Conservation (phyloP, 768 basidiomycete genomes). For the Glaciozyma martinii region DNA sequence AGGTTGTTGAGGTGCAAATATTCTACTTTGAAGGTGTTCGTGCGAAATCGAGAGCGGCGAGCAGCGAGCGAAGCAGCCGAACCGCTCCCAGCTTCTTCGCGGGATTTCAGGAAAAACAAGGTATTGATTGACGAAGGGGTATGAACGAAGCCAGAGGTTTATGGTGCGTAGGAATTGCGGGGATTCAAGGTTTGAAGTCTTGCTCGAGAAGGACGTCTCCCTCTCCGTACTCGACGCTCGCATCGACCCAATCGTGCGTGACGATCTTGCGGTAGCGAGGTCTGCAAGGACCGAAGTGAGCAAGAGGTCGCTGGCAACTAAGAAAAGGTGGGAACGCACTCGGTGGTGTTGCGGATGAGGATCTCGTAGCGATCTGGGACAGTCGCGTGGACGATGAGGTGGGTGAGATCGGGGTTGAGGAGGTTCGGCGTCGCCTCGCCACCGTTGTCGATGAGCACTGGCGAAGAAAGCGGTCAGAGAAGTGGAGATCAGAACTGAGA, state of each 20-base stretch:
- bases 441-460: constrained; percentile 53
- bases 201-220: constrained; percentile 8
- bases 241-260: constrained; percentile 8
- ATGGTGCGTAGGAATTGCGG: not conserved
- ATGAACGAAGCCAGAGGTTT: too few relatives aligned
- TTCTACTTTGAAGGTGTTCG: not conserved
- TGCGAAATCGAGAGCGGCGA: not conserved
- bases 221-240: not conserved
- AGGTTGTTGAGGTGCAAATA: not conserved
- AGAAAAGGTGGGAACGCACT: not conserved
- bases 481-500: not conserved
- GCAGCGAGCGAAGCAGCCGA: not conserved
- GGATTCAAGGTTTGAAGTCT: constrained; percentile 11
- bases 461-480: not conserved
- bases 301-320: too few relatives aligned
- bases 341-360: not conserved
- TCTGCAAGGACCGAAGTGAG: not conserved
- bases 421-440: constrained; percentile 58
- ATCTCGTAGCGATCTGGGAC: constrained; percentile 47
- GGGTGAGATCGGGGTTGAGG: constrained; percentile 69
- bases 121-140: too few relatives aligned
- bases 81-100: too few relatives aligned
- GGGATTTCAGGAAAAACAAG: too few relatives aligned
- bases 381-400: constrained; percentile 67
- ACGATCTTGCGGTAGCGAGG: constrained; percentile 22